Evolutionary conservation across 805 yeast genomes (phyloP).

Genomic region (Ogataea parapolymorpha): DNA sequence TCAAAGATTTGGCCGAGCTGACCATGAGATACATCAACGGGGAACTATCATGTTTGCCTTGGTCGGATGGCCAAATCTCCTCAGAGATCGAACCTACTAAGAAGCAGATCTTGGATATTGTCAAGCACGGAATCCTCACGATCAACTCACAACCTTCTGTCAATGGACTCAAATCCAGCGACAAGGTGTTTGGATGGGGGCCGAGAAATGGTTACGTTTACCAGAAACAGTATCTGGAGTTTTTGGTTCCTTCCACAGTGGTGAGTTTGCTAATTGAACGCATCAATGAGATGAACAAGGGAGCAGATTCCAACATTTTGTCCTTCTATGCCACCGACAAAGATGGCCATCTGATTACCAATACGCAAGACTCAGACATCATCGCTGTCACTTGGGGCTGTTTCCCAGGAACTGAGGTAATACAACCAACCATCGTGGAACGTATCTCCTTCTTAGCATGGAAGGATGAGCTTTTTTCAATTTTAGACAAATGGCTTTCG

Average conservation of each 20-base stretch:
- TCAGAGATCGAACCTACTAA: slow-evolving; percentile 67
- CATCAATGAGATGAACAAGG: slow-evolving; percentile 45
- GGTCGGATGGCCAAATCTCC: slow-evolving; percentile 91
- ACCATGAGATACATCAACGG: slow-evolving; percentile 72
- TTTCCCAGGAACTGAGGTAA: slow-evolving; percentile 90
- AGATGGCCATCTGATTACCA: slow-evolving; percentile 56
- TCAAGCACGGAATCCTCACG: slow-evolving; percentile 67
- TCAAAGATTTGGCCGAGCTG: slow-evolving; percentile 58
- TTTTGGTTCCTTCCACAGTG: slow-evolving; percentile 61
- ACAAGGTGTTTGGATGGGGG: slow-evolving; percentile 88
- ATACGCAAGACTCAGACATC: slow-evolving; percentile 65
- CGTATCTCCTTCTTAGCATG: slow-evolving; percentile 89
- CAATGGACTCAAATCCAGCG: slow-evolving; percentile 70
- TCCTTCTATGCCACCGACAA: slow-evolving; percentile 76
- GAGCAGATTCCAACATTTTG: slow-evolving; percentile 45
- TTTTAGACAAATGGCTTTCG: slow-evolving; percentile 71
- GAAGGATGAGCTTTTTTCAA: slow-evolving; percentile 91
- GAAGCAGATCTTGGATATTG: slow-evolving; percentile 57
- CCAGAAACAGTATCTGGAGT: slow-evolving; percentile 91
- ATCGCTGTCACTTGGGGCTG: slow-evolving; percentile 99
- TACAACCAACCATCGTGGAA: slow-evolving; percentile 96
- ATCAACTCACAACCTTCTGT: slow-evolving; percentile 94
- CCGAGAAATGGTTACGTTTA: slow-evolving; percentile 90
- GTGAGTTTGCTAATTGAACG: slow-evolving; percentile 37
- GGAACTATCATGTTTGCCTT: slow-evolving; percentile 72